Base-by-base conservation (phyloP, 2,329 filamentous ascomycete species). In the Botryotinia convoluta region DNA sequence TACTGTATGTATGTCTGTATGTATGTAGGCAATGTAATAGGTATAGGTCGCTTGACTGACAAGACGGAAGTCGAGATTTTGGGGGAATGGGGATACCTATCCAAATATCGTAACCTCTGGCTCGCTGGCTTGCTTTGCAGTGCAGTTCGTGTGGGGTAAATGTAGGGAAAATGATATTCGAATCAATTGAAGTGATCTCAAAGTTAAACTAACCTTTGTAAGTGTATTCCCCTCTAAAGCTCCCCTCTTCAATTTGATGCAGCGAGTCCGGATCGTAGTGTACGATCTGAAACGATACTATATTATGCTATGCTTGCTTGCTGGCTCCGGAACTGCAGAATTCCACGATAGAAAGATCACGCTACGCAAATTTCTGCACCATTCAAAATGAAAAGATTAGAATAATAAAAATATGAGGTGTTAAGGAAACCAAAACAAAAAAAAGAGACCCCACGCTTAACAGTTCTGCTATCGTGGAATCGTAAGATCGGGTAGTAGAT, bases 341-440 rank as follows among this genome's bases (percentile, higher is more conserved):
- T 57, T 68, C 45, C 64, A 68, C 64, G 64, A 39, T 54, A 54
- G 64, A 68, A 54, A 54, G 64, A 68, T 68, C 64, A 68, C 64
- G 64, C 64, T 68, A 68, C 64, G 64, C 26, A 68, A 68, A 68
- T 57, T 42, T 68, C 65, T 68, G 65, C 48, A 68, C 48, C 48
- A 68, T 68, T 68, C 65, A 68, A 68, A 63, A 57, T 32, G 48
- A 29, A 37, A 48, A 32, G 65, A 68, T 57, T 68, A 57, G 65
- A 68, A 68, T 57, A 14, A 7, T 54, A 42, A 16, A 39, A 42
- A 29, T 68, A 32, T 57, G 35, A 57, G 26, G 45, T 67, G 64
- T 54, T 39, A 7, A 29, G 63, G 32, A 37, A 37, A 22, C 32
- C 42, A 48, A 65, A 65, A 48, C 63, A 37, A 67, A 39, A n/a